phyloP scores from a whole-genome alignment of 139 green algal genomes.

The Micractinium sp. region DNA sequence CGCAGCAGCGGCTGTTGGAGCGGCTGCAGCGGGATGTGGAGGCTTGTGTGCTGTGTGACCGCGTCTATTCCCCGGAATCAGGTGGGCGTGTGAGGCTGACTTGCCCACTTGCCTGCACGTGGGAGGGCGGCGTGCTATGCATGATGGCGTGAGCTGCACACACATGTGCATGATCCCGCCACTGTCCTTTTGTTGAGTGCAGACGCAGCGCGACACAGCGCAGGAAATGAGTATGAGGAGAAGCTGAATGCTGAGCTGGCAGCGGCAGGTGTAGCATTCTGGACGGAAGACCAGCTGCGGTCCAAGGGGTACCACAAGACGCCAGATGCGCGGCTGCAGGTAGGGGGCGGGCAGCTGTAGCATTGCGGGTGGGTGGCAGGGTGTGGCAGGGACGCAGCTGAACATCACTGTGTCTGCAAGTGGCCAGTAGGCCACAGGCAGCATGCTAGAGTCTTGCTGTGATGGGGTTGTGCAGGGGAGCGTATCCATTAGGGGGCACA shows the following conservation, averaged over 20 bases:
- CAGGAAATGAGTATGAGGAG: slow-evolving; percentile 79
- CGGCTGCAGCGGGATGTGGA: slow-evolving; percentile 33
- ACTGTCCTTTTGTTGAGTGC: not conserved
- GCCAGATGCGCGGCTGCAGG: slow-evolving; percentile 84
- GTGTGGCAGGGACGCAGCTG: not conserved
- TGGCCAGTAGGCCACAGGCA: not conserved
- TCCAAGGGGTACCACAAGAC: slow-evolving; percentile 84
- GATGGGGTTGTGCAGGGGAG: not conserved
- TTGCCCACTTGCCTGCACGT: no score
- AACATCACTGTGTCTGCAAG: not conserved
- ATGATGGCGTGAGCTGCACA: not conserved
- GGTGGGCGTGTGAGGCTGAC: not conserved
- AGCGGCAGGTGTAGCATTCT: slow-evolving; percentile 69
- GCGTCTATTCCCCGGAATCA: slow-evolving; percentile 15
- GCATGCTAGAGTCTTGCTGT: no score
- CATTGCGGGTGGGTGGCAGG: not conserved
- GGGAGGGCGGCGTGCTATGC: no score
- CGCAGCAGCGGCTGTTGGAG: not conserved
- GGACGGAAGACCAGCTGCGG: slow-evolving; percentile 82
- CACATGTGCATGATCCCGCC: not conserved
- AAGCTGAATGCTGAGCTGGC: slow-evolving; percentile 68
- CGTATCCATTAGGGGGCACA: not conserved
- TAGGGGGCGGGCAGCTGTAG: not conserved
- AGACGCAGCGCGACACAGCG: slow-evolving; percentile 25
- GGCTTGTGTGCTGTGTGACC: slow-evolving; percentile 9